Conservation (phyloP, 1,139 yeast genomes). For the Candida labiduridarum region DNA sequence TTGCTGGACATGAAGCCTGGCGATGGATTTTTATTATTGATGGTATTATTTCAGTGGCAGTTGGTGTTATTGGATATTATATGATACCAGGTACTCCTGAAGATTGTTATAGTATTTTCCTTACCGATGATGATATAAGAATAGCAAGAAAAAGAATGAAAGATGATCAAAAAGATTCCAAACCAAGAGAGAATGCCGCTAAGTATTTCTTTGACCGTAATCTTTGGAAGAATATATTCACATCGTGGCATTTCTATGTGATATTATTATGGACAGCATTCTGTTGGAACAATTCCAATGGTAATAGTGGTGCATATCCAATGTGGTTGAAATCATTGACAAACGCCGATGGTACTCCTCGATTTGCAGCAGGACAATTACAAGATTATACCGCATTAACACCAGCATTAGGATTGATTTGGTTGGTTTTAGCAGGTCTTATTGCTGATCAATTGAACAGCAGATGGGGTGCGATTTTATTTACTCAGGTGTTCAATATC, state of each 20-base stretch:
- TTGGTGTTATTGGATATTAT: slow-evolving; percentile 64
- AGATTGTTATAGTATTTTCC: no score
- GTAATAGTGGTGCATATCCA: slow-evolving; percentile 52
- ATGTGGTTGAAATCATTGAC: slow-evolving; percentile 45
- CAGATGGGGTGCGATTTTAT: slow-evolving; percentile 58
- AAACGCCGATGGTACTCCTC: slow-evolving; percentile 24
- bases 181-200: slow-evolving; percentile 30
- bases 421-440: slow-evolving; percentile 44
- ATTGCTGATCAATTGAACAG: slow-evolving; percentile 53
- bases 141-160: slow-evolving; percentile 60
- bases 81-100: slow-evolving; percentile 72
- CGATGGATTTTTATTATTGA: slow-evolving; percentile 75
- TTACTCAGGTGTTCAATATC: slow-evolving; percentile 57
- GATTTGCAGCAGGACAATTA: slow-evolving; percentile 34
- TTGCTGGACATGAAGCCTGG: slow-evolving; percentile 61
- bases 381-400: slow-evolving; percentile 48
- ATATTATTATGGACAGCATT: slow-evolving; percentile 63
- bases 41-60: slow-evolving; percentile 59
- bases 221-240: slow-evolving; percentile 52
- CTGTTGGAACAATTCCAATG: slow-evolving; percentile 63
- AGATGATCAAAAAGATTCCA: slow-evolving; percentile 39
- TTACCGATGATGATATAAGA: slow-evolving; percentile 64
- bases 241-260: no score
- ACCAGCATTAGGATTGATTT: slow-evolving; percentile 45
- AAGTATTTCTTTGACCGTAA: slow-evolving; percentile 33